Base-by-base conservation (phyloP, 352 stramenopile species). In the Globisporangium solare region DNA sequence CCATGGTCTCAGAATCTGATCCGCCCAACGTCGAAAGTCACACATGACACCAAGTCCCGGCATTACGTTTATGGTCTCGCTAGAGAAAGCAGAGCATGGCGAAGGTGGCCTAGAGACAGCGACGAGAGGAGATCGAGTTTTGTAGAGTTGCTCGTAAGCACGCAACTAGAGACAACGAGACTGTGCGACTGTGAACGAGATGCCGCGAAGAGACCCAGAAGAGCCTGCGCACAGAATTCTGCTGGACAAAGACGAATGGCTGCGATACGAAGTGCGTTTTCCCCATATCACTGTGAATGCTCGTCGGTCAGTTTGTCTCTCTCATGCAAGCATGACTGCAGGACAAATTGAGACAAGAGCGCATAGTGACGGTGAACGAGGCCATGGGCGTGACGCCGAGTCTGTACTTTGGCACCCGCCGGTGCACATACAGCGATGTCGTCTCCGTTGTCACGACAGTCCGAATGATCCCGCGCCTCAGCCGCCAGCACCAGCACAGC, bases 371-470 rank as follows among this genome's bases (percentile, higher is more conserved):
- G 3, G 75, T 88, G 17, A 78, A 84, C 48, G 60, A 86, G 55
- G 68, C 69, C 22, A 61, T 88, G 46, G 71, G 61, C 18, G 51
- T 79, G 46, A 75, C 76, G 14, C 76, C 80, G 22, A 76, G 68
- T 56, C 63, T 90, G 27, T 90, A 90, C 71, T 90, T 90, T 51
- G 74, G 80, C 32, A 88, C 80, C 8, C 66, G 80, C 13, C 72
- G 80, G 27, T 86, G 72, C 48, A 90, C 80, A 2, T 88, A 89
- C 66, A 88, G 76, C 67, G 79, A 83, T 22, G 74, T 90, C 60
- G 64, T 88, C 17, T 86, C 74, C 11, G 73, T 88, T 24, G 74
- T 88, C 41, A 90, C 80, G 2, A 90, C 80, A 0, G 66, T 71
- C 27, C 31, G 56, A 22, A 64, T 67, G 13, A 50, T 83, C 15